Conservation (phyloP, 306 rosid genomes). For the Trichosanthes truncata region DNA sequence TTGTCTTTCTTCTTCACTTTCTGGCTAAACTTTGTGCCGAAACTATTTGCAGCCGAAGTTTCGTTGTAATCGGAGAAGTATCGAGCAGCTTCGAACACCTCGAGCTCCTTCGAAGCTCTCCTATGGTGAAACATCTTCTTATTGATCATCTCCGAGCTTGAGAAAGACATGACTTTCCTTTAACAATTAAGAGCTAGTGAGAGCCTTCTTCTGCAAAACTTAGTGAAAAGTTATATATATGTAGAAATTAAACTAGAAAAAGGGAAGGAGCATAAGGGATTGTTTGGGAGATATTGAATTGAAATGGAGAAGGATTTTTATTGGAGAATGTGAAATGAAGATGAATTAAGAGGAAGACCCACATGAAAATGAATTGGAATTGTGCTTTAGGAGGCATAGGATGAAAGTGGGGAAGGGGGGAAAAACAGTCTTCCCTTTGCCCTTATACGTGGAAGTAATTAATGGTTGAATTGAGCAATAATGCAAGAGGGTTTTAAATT, state of each 20-base stretch:
- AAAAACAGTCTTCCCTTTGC: background rate
- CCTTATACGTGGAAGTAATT: background rate
- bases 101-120: conserved; percentile 71
- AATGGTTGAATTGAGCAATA: background rate
- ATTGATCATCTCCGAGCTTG: conserved; percentile 43
- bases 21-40: conserved; percentile 24
- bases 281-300: background rate
- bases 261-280: background rate
- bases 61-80: conserved; percentile 88
- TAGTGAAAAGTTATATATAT: background rate
- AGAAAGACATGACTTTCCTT: conserved; percentile 40
- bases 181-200: background rate
- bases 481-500: background rate
- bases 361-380: background rate
- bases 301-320: background rate
- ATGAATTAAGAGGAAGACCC: background rate
- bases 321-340: background rate
- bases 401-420: background rate
- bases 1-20: conserved; percentile 49
- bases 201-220: background rate
- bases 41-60: conserved; percentile 3
- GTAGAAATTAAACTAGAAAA: background rate
- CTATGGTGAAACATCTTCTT: conserved; percentile 66
- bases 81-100: conserved; percentile 81
- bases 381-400: background rate